Base-by-base conservation (phyloP, 495 filamentous ascomycete genomes). In the Hypoxylon perforatum region DNA sequence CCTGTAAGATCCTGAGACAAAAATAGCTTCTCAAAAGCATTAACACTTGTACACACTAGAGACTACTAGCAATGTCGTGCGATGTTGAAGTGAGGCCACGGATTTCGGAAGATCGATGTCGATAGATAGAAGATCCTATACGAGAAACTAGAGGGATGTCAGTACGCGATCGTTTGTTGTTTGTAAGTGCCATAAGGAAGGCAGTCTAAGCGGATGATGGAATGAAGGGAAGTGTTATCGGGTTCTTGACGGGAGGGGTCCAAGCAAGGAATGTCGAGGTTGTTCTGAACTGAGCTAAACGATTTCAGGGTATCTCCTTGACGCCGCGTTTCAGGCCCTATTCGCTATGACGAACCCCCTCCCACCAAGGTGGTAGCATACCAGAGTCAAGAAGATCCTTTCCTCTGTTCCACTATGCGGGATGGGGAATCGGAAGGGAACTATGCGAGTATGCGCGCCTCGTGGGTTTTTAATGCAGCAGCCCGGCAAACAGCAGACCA, bases 251-350 rank as follows among this genome's bases (percentile, higher is more conserved):
- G 58, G 57, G 57, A 68, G 66, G 62, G 60, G 35, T 21, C 47
- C 38, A 62, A 64, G 51, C 61, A 51, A 65, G 72, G 57, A 66
- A 74, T 71, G 63, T 68, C 54, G 48, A 71, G 48, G 28, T 36
- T 57, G 45, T 70, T n/a, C 52, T 61, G 62, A 50, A 48, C 56
- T 68, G 42, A 58, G 69, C 61, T 63, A 57, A 59, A 55, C 62
- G 36, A 54, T 55, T 69, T 35, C 46, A 48, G 56, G 61, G 44
- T 86, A 81, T n/a, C 82, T 87, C 15, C 86, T 89, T 73, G 88
- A 92, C 63, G 90, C 88, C 33, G 88, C 92, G 73, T 91, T 91
- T 65, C 90, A 91, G 66, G 88, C 89, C 41, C 78, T 91, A 39
- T 91, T 89, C 88, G 87, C 88, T 19, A 90, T 92, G 86, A 84